Base-by-base conservation (phyloP, 192 early-diverging fungal species). In the Linnemannia schmuckeri region DNA sequence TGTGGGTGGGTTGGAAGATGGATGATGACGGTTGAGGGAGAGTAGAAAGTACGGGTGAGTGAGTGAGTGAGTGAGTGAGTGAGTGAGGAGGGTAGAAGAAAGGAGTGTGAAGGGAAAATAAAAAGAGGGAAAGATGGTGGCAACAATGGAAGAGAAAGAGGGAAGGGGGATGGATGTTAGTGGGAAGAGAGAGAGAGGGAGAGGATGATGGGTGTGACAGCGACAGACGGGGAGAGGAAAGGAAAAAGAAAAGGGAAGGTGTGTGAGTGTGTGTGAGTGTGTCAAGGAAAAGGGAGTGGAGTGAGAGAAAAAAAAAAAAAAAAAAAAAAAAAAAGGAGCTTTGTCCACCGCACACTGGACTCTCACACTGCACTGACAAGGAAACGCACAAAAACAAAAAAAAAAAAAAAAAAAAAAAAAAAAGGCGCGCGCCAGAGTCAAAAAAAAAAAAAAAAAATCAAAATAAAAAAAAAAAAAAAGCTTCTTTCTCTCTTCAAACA, bases 191-290 rank as follows among this genome's bases (percentile, higher is more conserved):
- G 17, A 4, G 30, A 52, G 17, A 20, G 15, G 18, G 17, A 22
- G 17, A 52, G 49, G 49, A 52, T 52, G 49, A 52, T 52, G 49
- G 49, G 70, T 71, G 37, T 70, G 47, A 73, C 71, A 68, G n/a
- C 20, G 42, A 69, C 33, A 40, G 49, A 52, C 18, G 20, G 17
- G 49, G 17, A 68, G 38, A 77, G 46, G 47, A 44, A 82, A 42
- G 46, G 35, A 27, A 69, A 54, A 30, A 72, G 38, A 27, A 61
- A 61, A 15, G 35, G 41, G 4, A 22, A 38, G 8, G 12, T 12
- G 42, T 12, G 8, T 10, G 42, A 4, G 42, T 4, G 52, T 63
- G 44, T 44, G 42, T 44, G 30, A 44, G 33, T 13, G 47, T 49
- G 47, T 49, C 15, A 17, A 3, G 47, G 6, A 75, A 20, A 9